Evolutionary conservation across 805 yeast species (phyloP), one percentile per base, ranked within the genome.

Genomic region (Citeromyces matritensis): DNA sequence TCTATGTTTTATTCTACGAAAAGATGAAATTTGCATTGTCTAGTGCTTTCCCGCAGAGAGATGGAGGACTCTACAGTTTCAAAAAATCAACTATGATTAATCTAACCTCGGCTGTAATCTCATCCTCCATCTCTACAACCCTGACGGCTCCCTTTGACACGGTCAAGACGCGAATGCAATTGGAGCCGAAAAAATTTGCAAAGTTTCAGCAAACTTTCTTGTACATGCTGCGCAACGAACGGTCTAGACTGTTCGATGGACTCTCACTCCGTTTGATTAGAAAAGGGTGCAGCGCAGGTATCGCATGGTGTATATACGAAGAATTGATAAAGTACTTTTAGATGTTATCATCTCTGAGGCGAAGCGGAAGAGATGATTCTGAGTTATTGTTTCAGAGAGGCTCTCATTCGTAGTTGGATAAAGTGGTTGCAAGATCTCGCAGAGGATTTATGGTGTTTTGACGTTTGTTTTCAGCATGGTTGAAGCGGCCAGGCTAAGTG

Each of bases 291-390:
- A 80, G 94, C 51, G 88, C 96, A 0, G 96, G 95, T 2, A 84
- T 91, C 37, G 85, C 95, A 31, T 91, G 98, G 98, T 83, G 95
- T 36, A 76, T 91, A 15, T 91, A 88, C 49, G 98, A 91, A 51
- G 96, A 91, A 48, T 55, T 88, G 33, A 68, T 88, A 26, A 67
- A 65, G 30, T 34, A 17, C 21, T 17, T 17, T 17, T 17, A 17
- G 21, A n/a, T n/a, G n/a, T n/a, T n/a, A n/a, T n/a, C n/a, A n/a
- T n/a, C n/a, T n/a, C n/a, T n/a, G n/a, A n/a, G n/a, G n/a, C n/a
- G n/a, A n/a, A n/a, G n/a, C n/a, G n/a, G n/a, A n/a, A n/a, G n/a
- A n/a, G n/a, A n/a, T n/a, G n/a, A n/a, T n/a, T n/a, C n/a, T n/a
- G n/a, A n/a, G n/a, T n/a, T n/a, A n/a, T n/a, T n/a, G n/a, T n/a